Evolutionary conservation across 768 basidiomycete genomes (phyloP), one percentile per base, ranked within the genome.

Genomic region (Neoboletus brunneissimus): DNA sequence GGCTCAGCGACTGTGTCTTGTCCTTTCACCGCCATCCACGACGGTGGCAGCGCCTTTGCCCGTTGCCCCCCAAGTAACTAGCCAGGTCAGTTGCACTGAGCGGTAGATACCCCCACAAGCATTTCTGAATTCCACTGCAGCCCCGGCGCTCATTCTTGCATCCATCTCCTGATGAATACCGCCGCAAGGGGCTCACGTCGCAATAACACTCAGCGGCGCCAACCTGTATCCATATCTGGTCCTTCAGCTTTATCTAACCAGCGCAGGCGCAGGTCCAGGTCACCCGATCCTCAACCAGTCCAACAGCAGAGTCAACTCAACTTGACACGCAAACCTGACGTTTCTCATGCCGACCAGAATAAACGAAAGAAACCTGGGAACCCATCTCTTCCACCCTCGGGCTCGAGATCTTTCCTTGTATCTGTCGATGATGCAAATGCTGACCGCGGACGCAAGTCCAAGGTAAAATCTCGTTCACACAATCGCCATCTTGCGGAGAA

Each of bases 191-290:
- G 59, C 25, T 56, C 69, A 25, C 68, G 69, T 55, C 70, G 69
- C 22, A 65, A 35, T 23, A 71, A 67, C 34, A 45, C 35, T 48
- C 59, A 67, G 54, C 60, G 69, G 48, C 69, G 71, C 37, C 61
- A 59, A 50, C 61, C 59, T 9, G 41, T 18, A 7, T 11, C 60
- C 10, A 53, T 65, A 45, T 57, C 62, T 22, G 56, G 62, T 8
- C 58, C 70, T n/a, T 45, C 55, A 6, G 34, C 56, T 44, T 29
- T 54, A 43, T 34, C 64, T 9, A 56, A 12, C 46, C 68, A 67
- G 20, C 69, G 70, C 44, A 67, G 72, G 40, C 67, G 64, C 42
- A 72, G 72, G 61, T 74, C 76, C 29, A 67, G 65, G 46, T 76
- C 76, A 9, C 72, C 74, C 3, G 74, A 73, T 40, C 49, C 67